Conservation (phyloP, 2,329 filamentous ascomycete species). For the Capronia coronata region DNA sequence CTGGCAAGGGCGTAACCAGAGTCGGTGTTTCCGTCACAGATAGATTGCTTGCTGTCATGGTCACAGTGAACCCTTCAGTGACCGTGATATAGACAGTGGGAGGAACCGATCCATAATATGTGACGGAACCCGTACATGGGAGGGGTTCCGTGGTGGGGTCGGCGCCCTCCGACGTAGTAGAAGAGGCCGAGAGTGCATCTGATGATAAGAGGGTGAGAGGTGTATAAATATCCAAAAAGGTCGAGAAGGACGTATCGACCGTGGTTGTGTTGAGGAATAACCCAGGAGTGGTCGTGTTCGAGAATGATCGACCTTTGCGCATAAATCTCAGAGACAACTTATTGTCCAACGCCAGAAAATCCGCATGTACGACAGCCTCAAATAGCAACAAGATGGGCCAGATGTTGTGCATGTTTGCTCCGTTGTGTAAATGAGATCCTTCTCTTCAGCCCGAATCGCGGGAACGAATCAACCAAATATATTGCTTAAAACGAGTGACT, state of each 20-base stretch:
- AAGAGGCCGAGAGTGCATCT: not conserved
- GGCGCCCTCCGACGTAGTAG: not conserved
- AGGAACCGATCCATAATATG: slow-evolving; percentile 23
- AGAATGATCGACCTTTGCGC: slow-evolving; percentile 3
- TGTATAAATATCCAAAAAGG: not conserved
- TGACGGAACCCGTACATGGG: slow-evolving; percentile 21
- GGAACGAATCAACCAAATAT: slow-evolving; percentile 4
- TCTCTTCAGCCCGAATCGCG: slow-evolving; percentile 3
- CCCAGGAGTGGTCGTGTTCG: slow-evolving; percentile 1
- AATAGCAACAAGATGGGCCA: slow-evolving; percentile 8
- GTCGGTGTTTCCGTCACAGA: slow-evolving; percentile 18
- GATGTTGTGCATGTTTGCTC: slow-evolving; percentile 9
- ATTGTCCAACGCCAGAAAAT: slow-evolving; percentile 3
- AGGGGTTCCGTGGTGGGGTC: slow-evolving; percentile 7
- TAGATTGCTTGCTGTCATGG: slow-evolving; percentile 22
- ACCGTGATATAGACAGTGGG: slow-evolving; percentile 26
- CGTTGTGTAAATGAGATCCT: slow-evolving; percentile 1
- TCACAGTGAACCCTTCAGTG: slow-evolving; percentile 22
- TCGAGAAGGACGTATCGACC: not conserved
- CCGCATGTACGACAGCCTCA: slow-evolving; percentile 5
- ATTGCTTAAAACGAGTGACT: slow-evolving; percentile 12
- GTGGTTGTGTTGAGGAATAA: not conserved
- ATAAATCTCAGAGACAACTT: slow-evolving; percentile 7
- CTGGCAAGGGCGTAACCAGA: slow-evolving; percentile 23
- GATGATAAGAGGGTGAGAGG: not conserved